Evolutionary conservation across 1,139 yeast genomes (phyloP).

Genomic region (Magnusiomyces sp.): DNA sequence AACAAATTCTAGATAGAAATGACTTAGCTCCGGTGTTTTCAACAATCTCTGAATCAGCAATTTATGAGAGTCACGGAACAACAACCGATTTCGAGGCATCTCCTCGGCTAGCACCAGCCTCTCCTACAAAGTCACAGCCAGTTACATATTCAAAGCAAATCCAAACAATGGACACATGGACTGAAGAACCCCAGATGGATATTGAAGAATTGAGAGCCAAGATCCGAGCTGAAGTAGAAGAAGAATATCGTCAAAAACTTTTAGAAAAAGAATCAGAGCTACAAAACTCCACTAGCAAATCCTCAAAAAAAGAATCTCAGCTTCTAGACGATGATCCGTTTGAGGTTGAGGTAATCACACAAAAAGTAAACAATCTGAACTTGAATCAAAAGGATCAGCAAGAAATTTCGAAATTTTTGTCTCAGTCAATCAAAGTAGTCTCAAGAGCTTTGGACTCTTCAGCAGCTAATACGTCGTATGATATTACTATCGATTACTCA

Average conservation of each 20-base stretch:
- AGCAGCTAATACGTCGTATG: slow-evolving; percentile 22
- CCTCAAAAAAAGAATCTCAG: not conserved
- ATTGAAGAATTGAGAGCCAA: not conserved
- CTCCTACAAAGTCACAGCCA: not conserved
- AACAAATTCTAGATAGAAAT: not conserved
- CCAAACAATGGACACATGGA: slow-evolving; percentile 17
- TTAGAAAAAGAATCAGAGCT: not conserved
- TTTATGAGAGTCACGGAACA: not conserved
- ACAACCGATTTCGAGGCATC: not conserved
- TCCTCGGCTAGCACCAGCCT: not conserved
- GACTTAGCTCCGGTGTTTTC: not conserved
- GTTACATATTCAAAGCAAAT: slow-evolving; percentile 25
- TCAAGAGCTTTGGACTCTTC: slow-evolving; percentile 34
- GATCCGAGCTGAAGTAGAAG: slow-evolving; percentile 5
- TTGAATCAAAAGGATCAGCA: no score
- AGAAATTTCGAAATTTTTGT: slow-evolving; percentile 26
- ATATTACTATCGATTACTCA: slow-evolving; percentile 31
- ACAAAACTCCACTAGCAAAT: not conserved
- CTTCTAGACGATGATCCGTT: not conserved
- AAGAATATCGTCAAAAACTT: slow-evolving; percentile 1
- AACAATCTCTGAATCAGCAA: not conserved
- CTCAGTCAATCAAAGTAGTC: slow-evolving; percentile 35
- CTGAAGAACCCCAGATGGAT: not conserved
- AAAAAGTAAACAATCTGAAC: no score
- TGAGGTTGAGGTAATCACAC: no score